A percentile compares a stretch with the other conserved stretches of the same genome.
Evolutionary conservation across 768 basidiomycete species (phyloP).

Genomic region (Xerocomellus intermedius): DNA sequence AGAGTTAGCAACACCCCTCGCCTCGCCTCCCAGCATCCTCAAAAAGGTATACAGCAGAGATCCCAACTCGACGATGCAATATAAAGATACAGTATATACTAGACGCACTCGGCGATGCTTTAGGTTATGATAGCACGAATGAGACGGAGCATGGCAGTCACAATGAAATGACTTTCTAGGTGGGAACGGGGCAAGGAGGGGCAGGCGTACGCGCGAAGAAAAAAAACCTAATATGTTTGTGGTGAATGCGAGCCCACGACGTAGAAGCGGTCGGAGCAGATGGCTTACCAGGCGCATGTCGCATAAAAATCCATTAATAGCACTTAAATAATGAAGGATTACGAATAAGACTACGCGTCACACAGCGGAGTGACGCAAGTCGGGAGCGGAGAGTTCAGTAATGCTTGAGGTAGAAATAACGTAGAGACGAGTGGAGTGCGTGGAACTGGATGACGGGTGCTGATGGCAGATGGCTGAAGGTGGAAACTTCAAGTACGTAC

Average conservation of each 20-base stretch:
- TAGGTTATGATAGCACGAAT: constrained; percentile 5
- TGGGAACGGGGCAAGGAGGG: background rate
- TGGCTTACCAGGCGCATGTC: constrained; percentile 10
- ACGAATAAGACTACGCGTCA: background rate
- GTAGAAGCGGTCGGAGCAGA: background rate
- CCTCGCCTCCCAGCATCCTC: background rate
- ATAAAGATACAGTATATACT: constrained; percentile 12
- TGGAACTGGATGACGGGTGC: background rate
- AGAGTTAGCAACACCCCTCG: background rate
- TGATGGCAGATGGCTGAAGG: background rate
- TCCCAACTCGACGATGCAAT: constrained; percentile 3
- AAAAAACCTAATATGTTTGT: background rate
- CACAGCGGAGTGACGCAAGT: background rate
- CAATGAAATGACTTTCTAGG: background rate
- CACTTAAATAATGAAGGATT: background rate
- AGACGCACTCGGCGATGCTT: constrained; percentile 8
- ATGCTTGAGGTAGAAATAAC: background rate
- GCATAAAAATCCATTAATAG: background rate
- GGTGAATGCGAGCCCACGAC: constrained; percentile 3
- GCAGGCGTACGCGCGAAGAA: background rate
- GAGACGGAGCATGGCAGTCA: background rate
- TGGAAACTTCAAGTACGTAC: constrained; percentile 5
- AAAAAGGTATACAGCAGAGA: background rate
- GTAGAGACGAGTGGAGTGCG: background rate
- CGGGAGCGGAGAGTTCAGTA: background rate